These are phyloP conservation scores for Chamaenerion angustifolium DNA, from an alignment of 345 rosid species.

Conservation along the genomic window DNA sequence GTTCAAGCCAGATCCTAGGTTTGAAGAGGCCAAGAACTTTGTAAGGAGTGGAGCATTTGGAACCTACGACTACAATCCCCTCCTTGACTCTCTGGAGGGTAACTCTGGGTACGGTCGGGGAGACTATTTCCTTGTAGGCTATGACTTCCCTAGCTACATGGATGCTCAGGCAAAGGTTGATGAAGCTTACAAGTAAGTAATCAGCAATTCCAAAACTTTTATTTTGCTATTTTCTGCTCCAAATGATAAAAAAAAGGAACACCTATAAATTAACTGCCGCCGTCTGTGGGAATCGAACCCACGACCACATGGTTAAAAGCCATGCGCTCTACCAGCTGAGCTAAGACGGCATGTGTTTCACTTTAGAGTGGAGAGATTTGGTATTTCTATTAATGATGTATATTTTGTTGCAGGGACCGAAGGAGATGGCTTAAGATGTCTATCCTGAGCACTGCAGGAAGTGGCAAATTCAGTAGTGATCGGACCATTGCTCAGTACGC, in stretches of 20 bases:
- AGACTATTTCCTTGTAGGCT: slow-evolving; percentile 86
- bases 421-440: slow-evolving; percentile 84
- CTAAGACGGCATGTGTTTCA: slow-evolving; percentile 37
- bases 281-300: slow-evolving; percentile 79
- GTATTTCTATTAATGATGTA: background rate
- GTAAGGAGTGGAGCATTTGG: slow-evolving; percentile 89
- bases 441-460: slow-evolving; percentile 80
- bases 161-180: slow-evolving; percentile 80
- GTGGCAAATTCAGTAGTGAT: slow-evolving; percentile 89
- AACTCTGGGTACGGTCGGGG: slow-evolving; percentile 92
- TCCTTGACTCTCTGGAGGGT: slow-evolving; percentile 88
- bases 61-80: slow-evolving; percentile 72
- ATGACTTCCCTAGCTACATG: slow-evolving; percentile 76
- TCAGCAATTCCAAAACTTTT: too few species aligned
- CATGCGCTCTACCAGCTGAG: slow-evolving; percentile 82
- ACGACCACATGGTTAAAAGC: slow-evolving; percentile 77
- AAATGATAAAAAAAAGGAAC: too few species aligned
- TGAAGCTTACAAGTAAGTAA: slow-evolving; percentile 75
- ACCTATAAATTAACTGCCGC: slow-evolving; percentile 18
- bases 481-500: slow-evolving; percentile 81
- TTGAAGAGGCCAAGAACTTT: slow-evolving; percentile 86
- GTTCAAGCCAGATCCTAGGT: slow-evolving; percentile 90
- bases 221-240: too few species aligned
- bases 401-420: slow-evolving; percentile 36
- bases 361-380: background rate